Conservation (phyloP, 2,329 filamentous ascomycete species). For the Penicillium sp. region DNA sequence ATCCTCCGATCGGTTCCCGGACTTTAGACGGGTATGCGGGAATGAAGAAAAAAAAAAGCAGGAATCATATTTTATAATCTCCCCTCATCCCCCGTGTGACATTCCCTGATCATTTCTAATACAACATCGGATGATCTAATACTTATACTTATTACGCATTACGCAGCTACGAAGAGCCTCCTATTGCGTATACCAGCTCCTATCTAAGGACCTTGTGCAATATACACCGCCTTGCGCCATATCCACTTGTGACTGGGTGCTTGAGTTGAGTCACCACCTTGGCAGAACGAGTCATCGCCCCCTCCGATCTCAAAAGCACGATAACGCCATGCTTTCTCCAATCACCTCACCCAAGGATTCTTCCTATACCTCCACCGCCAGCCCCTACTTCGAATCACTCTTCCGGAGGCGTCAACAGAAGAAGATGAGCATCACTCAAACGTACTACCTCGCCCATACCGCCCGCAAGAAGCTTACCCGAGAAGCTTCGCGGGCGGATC, state of each 20-base stretch:
- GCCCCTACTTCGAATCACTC: conserved; percentile 41
- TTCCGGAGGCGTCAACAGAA: conserved; percentile 52
- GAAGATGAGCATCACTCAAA: conserved; percentile 96
- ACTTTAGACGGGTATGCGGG: conserved; percentile 16
- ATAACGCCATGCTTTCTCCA: conserved; percentile 25
- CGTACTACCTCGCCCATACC: conserved; percentile 96
- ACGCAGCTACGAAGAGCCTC: neutral
- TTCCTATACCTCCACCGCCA: conserved; percentile 29
- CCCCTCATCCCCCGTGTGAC: neutral
- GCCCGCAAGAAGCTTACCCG: conserved; percentile 91
- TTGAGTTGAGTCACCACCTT: conserved; percentile 30
- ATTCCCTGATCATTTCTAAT: neutral
- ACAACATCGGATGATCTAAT: neutral
- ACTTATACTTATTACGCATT: neutral
- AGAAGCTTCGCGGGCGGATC: conserved; percentile 84
- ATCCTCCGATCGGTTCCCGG: conserved; percentile 16
- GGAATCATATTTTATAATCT: conserved; percentile 4
- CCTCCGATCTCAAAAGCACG: conserved; percentile 26
- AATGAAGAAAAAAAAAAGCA: conserved; percentile 8
- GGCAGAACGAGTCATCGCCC: conserved; percentile 29
- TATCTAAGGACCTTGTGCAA: too few species aligned
- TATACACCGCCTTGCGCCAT: conserved; percentile 24
- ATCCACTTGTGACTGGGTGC: conserved; percentile 25
- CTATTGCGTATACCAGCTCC: too few species aligned
- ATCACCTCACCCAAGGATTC: conserved; percentile 14